Evolutionary conservation across 441 rosid species (phyloP).

Genomic region (Jatropha multifida): DNA sequence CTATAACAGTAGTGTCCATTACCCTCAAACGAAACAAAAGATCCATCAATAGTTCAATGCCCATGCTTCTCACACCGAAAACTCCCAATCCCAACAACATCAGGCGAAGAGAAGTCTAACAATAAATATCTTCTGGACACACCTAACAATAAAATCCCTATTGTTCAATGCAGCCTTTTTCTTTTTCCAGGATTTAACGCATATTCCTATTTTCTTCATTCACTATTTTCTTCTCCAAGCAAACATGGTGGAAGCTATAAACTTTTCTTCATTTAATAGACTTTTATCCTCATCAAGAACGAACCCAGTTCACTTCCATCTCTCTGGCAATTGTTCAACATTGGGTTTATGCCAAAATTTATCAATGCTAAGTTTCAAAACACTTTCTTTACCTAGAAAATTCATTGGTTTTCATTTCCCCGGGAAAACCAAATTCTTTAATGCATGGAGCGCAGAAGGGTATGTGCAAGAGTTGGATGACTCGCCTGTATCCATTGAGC

Average conservation of each 20-base stretch:
- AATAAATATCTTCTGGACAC: neutral
- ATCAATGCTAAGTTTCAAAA: slow-evolving; percentile 21
- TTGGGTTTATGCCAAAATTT: slow-evolving; percentile 8
- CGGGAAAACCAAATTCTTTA: slow-evolving; percentile 31
- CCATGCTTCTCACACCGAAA: no score
- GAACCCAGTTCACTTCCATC: slow-evolving; percentile 22
- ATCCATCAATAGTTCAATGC: no score
- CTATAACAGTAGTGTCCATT: no score
- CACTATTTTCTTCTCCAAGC: neutral
- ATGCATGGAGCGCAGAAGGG: slow-evolving; percentile 41
- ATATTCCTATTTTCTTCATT: neutral
- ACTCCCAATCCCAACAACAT: no score
- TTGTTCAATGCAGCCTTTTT: neutral
- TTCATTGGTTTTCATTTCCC: slow-evolving; percentile 16
- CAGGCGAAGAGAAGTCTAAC: no score
- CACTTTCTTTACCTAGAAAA: slow-evolving; percentile 24
- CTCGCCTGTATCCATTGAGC: slow-evolving; percentile 55
- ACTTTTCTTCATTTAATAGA: slow-evolving; percentile 37
- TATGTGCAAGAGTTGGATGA: slow-evolving; percentile 49
- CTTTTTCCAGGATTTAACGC: neutral
- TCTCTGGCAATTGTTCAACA: slow-evolving; percentile 19
- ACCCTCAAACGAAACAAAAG: no score
- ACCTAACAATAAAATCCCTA: neutral
- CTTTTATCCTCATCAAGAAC: slow-evolving; percentile 19
- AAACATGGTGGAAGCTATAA: slow-evolving; percentile 29